Percentiles rank a stretch among this genome's conserved stretches.
Evolutionary conservation across 371 early-diverging fungal species (phyloP).

Genomic region (Lichtheimia hyalospora): DNA sequence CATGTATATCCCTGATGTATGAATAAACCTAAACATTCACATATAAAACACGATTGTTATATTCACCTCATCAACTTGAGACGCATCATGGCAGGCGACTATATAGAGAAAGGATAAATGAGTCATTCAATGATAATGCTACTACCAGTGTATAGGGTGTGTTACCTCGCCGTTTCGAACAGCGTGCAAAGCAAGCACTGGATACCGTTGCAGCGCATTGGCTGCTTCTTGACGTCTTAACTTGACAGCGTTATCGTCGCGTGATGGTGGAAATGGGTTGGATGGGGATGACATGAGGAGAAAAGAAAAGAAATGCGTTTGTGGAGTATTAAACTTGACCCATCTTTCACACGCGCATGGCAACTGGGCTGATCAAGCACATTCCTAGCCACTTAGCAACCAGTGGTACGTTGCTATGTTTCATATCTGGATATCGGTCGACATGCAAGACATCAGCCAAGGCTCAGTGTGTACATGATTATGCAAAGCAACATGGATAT

Average conservation of each 20-base stretch:
- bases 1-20: too few relatives aligned
- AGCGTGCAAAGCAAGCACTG: conserved; percentile 15
- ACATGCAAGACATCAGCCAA: conserved; percentile 34
- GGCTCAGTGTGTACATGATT: conserved; percentile 18
- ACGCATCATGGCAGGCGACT: conserved; percentile 21
- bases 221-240: conserved; percentile 18
- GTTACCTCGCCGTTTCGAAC: conserved; percentile 17
- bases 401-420: conserved; percentile 29
- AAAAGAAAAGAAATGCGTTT: background rate
- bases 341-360: background rate
- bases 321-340: background rate
- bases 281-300: background rate
- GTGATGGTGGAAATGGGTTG: background rate
- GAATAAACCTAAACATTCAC: too few relatives aligned
- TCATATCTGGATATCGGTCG: conserved; percentile 44
- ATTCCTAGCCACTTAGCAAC: background rate
- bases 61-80: conserved; percentile 26
- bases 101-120: background rate
- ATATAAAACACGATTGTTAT: background rate
- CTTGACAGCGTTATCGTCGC: conserved; percentile 13
- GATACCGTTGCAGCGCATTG: conserved; percentile 17
- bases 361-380: background rate
- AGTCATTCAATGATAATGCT: background rate
- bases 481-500: conserved; percentile 11
- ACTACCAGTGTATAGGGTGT: background rate